Evolutionary conservation across 768 basidiomycete genomes (phyloP).

Genomic region (Lactarius akahatsu): DNA sequence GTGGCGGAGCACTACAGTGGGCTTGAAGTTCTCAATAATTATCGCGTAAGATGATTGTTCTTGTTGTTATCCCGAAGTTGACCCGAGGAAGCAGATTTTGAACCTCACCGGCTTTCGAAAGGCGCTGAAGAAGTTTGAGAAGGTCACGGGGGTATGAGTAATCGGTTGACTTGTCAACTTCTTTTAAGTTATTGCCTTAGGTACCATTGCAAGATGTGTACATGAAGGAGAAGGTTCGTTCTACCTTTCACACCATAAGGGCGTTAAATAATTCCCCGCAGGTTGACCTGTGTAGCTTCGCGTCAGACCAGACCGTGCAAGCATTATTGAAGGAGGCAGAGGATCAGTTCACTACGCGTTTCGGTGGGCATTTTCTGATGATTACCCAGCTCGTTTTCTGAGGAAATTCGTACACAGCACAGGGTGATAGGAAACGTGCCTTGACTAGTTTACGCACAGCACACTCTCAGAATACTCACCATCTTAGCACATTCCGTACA

Average conservation of each 20-base stretch:
- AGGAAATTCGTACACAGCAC: slow-evolving; percentile 37
- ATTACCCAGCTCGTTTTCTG: not conserved
- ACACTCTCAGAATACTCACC: slow-evolving; percentile 53
- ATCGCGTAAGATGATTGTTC: slow-evolving; percentile 56
- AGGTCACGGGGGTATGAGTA: slow-evolving; percentile 58
- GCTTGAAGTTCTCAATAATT: slow-evolving; percentile 84
- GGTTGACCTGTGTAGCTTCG: slow-evolving; percentile 69
- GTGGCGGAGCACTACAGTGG: slow-evolving; percentile 80
- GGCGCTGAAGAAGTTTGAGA: slow-evolving; percentile 83
- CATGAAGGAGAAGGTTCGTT: slow-evolving; percentile 70
- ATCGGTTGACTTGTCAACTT: not conserved
- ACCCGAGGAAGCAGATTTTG: slow-evolving; percentile 52
- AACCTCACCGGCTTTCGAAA: slow-evolving; percentile 91
- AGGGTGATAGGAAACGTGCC: slow-evolving; percentile 80
- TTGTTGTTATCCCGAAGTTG: slow-evolving; percentile 18
- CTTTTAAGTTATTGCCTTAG: slow-evolving; percentile 36
- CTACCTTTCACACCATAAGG: not conserved
- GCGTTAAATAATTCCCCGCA: slow-evolving; percentile 32
- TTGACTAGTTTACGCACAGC: slow-evolving; percentile 60
- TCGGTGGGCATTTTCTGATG: slow-evolving; percentile 51
- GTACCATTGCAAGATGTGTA: slow-evolving; percentile 73
- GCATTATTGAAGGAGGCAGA: slow-evolving; percentile 76
- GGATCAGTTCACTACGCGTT: slow-evolving; percentile 68
- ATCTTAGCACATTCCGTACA: slow-evolving; percentile 71
- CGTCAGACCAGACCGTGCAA: slow-evolving; percentile 57